Percentiles rank a stretch among this genome's conserved stretches.
These are phyloP conservation scores for Rosa persica DNA, from an alignment of 306 rosid species.

Conservation along the genomic window DNA sequence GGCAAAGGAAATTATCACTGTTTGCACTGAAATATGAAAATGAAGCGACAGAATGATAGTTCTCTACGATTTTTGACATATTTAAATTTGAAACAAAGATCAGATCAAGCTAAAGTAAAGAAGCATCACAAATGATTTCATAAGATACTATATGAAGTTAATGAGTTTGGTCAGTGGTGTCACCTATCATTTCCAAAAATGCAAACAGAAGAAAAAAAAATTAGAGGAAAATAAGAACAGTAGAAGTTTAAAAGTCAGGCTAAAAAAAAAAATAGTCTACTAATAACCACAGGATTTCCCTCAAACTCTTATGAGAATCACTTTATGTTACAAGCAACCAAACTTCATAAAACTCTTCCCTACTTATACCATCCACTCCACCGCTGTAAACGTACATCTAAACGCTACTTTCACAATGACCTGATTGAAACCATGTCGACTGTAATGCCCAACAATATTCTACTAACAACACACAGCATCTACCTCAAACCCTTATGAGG, in stretches of 20 bases:
- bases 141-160: not conserved
- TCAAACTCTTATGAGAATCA: not conserved
- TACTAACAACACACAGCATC: not conserved
- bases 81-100: not conserved
- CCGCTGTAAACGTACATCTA: not conserved
- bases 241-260: not conserved
- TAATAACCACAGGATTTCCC: not conserved
- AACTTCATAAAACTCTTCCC: not conserved
- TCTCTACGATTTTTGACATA: not conserved
- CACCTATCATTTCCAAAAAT: not conserved
- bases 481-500: not conserved
- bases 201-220: too few species aligned
- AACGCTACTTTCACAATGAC: not conserved
- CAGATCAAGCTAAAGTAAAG: not conserved
- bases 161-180: not conserved
- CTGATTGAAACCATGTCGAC: not conserved
- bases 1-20: not conserved
- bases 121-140: not conserved
- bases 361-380: not conserved
- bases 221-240: not conserved
- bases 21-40: not conserved
- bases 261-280: not conserved
- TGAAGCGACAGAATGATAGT: not conserved
- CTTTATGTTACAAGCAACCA: constrained; percentile 1
- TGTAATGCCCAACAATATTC: not conserved